phyloP scores from a whole-genome alignment of 1,139 yeast genomes.

The Blastobotrys arbuscula region DNA sequence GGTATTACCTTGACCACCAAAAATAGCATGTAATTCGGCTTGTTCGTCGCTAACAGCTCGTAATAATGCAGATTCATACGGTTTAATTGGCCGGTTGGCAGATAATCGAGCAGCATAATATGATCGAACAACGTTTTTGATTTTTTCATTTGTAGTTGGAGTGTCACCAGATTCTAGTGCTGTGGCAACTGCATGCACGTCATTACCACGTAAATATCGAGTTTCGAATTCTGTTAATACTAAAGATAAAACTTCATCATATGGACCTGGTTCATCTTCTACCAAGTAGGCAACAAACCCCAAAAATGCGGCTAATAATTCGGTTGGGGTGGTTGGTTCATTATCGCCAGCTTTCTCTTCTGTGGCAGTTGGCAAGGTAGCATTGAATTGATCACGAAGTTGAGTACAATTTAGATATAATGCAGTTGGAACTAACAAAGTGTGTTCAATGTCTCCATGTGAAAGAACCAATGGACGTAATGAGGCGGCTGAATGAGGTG shows the following conservation, averaged over 20 bases:
- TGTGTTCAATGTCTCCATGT: constrained; percentile 85
- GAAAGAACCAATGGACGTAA: constrained; percentile 74
- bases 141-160: constrained; percentile 66
- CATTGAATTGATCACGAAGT: constrained; percentile 77
- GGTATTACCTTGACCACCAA: constrained; percentile 99
- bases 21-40: constrained; percentile 73
- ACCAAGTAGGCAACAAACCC: constrained; percentile 68
- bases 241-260: constrained; percentile 61
- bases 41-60: constrained; percentile 52
- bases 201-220: constrained; percentile 66
- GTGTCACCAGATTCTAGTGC: constrained; percentile 46
- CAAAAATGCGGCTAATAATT: constrained; percentile 75
- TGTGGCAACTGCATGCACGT: constrained; percentile 87
- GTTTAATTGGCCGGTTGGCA: constrained; percentile 45
- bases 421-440: constrained; percentile 78
- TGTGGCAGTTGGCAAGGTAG: constrained; percentile 65
- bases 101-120: constrained; percentile 54
- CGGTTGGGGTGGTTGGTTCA: constrained; percentile 86
- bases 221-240: constrained; percentile 79
- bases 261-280: constrained; percentile 47
- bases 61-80: constrained; percentile 59
- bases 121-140: constrained; percentile 67
- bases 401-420: constrained; percentile 78
- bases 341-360: constrained; percentile 83
- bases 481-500: constrained; percentile 44